Conservation (phyloP, 805 yeast species). For the Myxozyma nipponensis region DNA sequence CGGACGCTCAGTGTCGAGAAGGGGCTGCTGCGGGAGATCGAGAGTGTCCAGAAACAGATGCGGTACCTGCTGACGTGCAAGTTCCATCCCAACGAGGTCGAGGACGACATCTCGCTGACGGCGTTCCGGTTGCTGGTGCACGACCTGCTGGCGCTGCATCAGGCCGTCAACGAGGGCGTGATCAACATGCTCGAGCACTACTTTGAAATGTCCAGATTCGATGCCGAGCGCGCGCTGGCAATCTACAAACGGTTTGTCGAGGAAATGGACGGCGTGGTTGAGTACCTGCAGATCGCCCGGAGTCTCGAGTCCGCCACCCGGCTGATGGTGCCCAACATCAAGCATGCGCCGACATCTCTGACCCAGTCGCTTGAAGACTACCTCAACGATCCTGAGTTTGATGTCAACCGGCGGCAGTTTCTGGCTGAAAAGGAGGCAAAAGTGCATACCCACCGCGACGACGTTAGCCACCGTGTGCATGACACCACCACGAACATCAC, state of each 20-base stretch:
- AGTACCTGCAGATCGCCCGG: slow-evolving; percentile 83
- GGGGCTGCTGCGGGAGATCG: slow-evolving; percentile 80
- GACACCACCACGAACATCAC: slow-evolving; percentile 13
- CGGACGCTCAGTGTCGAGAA: slow-evolving; percentile 63
- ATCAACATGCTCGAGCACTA: slow-evolving; percentile 89
- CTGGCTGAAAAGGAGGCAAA: slow-evolving; percentile 59
- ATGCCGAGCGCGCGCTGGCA: slow-evolving; percentile 81
- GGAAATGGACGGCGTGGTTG: slow-evolving; percentile 81
- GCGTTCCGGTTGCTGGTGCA: slow-evolving; percentile 86
- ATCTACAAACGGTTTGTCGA: slow-evolving; percentile 82
- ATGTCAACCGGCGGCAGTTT: slow-evolving; percentile 71
- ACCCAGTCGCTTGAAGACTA: slow-evolving; percentile 85
- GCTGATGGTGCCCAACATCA: slow-evolving; percentile 88
- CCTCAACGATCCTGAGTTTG: slow-evolving; percentile 80
- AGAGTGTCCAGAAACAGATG: slow-evolving; percentile 79
- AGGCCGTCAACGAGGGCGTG: slow-evolving; percentile 91
- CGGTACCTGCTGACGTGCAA: slow-evolving; percentile 68
- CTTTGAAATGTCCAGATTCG: slow-evolving; percentile 82
- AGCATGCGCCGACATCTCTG: slow-evolving; percentile 94
- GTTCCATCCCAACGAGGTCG: slow-evolving; percentile 73
- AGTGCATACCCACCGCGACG: slow-evolving; percentile 22
- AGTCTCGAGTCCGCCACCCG: slow-evolving; percentile 82
- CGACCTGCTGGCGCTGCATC: slow-evolving; percentile 81
- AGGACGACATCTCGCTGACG: slow-evolving; percentile 77
- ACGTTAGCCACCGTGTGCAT: not conserved